A percentile compares a stretch with the other conserved stretches of the same genome.
Conservation (phyloP, 2,329 filamentous ascomycete species). For the Microsporum audouinii region DNA sequence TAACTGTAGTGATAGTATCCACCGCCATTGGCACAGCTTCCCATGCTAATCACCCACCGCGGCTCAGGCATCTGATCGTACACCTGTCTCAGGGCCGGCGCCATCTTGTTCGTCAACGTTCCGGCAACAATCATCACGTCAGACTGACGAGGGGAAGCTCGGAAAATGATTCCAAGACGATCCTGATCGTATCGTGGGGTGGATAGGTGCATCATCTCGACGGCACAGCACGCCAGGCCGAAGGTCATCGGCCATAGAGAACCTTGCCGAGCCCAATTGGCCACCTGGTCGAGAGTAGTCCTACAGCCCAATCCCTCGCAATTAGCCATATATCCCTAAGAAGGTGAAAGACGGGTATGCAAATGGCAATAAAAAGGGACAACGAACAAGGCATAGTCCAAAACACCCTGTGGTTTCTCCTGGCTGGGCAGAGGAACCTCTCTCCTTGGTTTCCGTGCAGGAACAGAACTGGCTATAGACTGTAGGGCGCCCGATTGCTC, state of each 20-base stretch:
- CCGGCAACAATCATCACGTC: conserved; percentile 88
- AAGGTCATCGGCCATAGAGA: conserved; percentile 91
- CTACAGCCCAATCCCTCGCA: conserved; percentile 15
- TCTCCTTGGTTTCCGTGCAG: conserved; percentile 33
- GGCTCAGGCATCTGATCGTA: conserved; percentile 96
- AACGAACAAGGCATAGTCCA: conserved; percentile 42
- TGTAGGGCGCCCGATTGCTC: not conserved
- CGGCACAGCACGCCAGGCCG: conserved; percentile 77
- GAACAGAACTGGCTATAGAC: conserved; percentile 2
- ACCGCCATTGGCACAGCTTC: conserved; percentile 73
- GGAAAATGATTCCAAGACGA: conserved; percentile 77
- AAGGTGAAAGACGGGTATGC: not conserved
- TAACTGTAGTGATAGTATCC: conserved; percentile 87
- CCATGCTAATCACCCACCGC: conserved; percentile 79
- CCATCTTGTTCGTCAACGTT: conserved; percentile 90
- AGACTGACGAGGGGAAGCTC: conserved; percentile 71
- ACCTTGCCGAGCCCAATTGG: conserved; percentile 80
- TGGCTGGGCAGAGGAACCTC: conserved; percentile 41
- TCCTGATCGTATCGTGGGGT: conserved; percentile 86
- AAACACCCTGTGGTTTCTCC: conserved; percentile 40
- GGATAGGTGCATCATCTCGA: conserved; percentile 92
- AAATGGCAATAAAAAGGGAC: not conserved
- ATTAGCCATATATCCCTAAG: not conserved
- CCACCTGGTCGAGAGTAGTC: conserved; percentile 53
- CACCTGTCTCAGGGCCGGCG: conserved; percentile 72